A percentile compares a stretch with the other conserved stretches of the same genome.
Conservation (phyloP, 2,329 filamentous ascomycete species). For the Biscogniauxia marginata region DNA sequence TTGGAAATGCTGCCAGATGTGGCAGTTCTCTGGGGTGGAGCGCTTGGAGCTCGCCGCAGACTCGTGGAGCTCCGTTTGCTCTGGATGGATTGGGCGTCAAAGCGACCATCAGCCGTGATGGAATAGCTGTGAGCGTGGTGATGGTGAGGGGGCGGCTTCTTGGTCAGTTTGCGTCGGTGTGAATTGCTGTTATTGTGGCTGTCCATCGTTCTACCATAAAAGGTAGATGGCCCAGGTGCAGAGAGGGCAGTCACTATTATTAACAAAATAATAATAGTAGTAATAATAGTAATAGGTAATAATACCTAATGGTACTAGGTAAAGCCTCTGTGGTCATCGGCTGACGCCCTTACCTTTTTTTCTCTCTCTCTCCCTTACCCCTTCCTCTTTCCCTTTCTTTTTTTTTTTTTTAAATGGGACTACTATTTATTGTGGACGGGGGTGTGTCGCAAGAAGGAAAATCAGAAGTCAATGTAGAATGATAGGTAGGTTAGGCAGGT, state of each 20-base stretch:
- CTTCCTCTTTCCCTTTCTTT: not conserved
- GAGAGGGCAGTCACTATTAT: not conserved
- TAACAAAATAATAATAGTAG: not conserved
- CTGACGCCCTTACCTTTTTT: not conserved
- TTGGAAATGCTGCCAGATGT: conserved; percentile 36
- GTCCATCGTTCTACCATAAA: conserved; percentile 38
- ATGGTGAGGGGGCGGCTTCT: conserved; percentile 56
- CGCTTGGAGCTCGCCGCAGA: conserved; percentile 60
- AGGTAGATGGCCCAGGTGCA: not conserved
- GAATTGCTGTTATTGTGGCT: conserved; percentile 36
- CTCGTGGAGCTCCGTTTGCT: conserved; percentile 65
- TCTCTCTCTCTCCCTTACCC: not conserved
- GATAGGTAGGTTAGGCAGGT: not conserved
- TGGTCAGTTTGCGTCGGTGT: conserved; percentile 61
- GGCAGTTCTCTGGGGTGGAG: conserved; percentile 44
- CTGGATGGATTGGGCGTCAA: conserved; percentile 57
- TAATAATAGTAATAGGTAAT: not conserved
- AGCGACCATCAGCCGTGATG: conserved; percentile 49
- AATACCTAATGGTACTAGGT: not conserved
- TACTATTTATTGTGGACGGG: not conserved
- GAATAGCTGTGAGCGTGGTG: conserved; percentile 49
- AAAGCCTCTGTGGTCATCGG: not conserved
- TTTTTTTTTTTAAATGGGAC: not conserved
- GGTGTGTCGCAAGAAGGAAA: not conserved
- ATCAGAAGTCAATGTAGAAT: not conserved